phyloP scores from a whole-genome alignment of 495 filamentous ascomycete genomes.

The Penicillium mononematosum region DNA sequence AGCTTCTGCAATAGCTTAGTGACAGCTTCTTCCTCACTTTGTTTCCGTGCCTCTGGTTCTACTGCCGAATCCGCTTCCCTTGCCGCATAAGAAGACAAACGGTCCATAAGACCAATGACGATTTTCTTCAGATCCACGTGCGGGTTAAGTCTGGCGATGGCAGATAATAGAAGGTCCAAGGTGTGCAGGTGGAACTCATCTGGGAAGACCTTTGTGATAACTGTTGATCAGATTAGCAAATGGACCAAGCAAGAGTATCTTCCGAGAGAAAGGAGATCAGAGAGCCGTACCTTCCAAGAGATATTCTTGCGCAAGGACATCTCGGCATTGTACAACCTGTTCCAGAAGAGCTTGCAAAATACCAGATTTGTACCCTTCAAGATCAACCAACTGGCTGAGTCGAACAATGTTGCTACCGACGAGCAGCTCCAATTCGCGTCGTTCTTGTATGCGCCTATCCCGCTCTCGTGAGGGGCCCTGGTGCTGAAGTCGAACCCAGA shows the following conservation, averaged over 20 bases:
- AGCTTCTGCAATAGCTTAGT: conserved; percentile 72
- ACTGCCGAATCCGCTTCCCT: conserved; percentile 78
- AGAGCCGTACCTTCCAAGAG: conserved; percentile 69
- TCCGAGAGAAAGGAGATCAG: not conserved
- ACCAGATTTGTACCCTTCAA: conserved; percentile 87
- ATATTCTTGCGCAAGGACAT: conserved; percentile 97
- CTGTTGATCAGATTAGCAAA: conserved; percentile 44
- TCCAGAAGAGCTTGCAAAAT: conserved; percentile 88
- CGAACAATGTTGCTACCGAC: conserved; percentile 95
- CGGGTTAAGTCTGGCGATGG: conserved; percentile 86
- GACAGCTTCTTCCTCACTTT: conserved; percentile 82
- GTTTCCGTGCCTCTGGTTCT: conserved; percentile 68
- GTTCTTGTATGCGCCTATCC: conserved; percentile 87
- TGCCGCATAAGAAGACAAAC: conserved; percentile 86
- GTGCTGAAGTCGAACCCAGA: conserved; percentile 96
- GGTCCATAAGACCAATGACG: conserved; percentile 96
- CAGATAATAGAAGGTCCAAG: conserved; percentile 87
- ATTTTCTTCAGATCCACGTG: conserved; percentile 98
- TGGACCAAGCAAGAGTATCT: not conserved
- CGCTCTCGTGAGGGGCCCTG: conserved; percentile 95
- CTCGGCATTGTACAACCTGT: conserved; percentile 95
- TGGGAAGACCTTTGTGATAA: conserved; percentile 98
- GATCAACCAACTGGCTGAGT: conserved; percentile 91
- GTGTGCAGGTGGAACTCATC: conserved; percentile 98
- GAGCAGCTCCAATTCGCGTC: conserved; percentile 90